A percentile compares a stretch with the other conserved stretches of the same genome.
Conservation (phyloP, 1,139 yeast species). For the Ogataea hybrid region DNA sequence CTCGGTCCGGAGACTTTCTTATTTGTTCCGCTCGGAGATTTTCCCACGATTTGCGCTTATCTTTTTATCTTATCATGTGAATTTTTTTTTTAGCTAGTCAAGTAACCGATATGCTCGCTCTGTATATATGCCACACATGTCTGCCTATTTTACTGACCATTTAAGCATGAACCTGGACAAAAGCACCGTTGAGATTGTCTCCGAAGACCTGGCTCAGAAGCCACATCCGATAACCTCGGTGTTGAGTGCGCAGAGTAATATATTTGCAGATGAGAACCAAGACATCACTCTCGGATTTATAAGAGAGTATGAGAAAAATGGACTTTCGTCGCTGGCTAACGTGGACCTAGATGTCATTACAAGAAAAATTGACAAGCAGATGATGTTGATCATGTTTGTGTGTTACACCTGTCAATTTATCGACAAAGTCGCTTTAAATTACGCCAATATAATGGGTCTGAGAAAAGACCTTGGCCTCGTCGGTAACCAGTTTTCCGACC, state of each 20-base stretch:
- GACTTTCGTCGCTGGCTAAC: background rate
- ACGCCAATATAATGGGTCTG: slow-evolving; percentile 48
- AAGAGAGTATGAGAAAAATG: slow-evolving; percentile 8
- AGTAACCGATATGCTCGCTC: too few relatives aligned
- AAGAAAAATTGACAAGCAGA: slow-evolving; percentile 50
- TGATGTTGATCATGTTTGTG: slow-evolving; percentile 50
- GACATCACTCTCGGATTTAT: slow-evolving; percentile 15
- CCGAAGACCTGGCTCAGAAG: slow-evolving; percentile 1
- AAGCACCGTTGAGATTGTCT: background rate
- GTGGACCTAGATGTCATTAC: slow-evolving; percentile 31
- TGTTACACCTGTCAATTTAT: slow-evolving; percentile 44
- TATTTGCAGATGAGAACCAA: slow-evolving; percentile 12
- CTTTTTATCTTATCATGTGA: background rate
- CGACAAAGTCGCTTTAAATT: slow-evolving; percentile 44
- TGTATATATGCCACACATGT: background rate
- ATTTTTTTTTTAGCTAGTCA: background rate
- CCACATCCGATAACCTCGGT: slow-evolving; percentile 4
- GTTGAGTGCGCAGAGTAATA: slow-evolving; percentile 10
- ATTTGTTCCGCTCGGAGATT: slow-evolving; percentile 1
- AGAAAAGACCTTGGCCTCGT: slow-evolving; percentile 26
- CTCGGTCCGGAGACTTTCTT: background rate
- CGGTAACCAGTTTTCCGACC: slow-evolving; percentile 41
- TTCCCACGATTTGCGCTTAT: background rate
- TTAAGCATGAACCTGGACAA: slow-evolving; percentile 1
- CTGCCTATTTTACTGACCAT: background rate